Conservation (phyloP, 345 rosid genomes). For the Gossypium ekmanianum region DNA sequence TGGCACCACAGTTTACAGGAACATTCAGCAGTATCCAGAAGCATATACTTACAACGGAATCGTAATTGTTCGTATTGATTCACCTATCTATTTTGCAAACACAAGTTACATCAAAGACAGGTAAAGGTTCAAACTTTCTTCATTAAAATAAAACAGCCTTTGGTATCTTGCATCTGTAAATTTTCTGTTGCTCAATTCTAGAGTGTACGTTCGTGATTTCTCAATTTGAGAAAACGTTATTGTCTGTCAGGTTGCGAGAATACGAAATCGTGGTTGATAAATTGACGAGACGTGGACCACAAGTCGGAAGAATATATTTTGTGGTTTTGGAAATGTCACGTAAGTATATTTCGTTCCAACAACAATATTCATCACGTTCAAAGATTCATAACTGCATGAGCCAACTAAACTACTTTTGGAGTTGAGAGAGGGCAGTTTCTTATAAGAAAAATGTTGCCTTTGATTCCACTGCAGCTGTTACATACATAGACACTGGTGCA, state of each 20-base stretch:
- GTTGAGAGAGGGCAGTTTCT: background rate
- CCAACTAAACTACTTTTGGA: too few relatives aligned
- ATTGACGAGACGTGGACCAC: slow-evolving; percentile 70
- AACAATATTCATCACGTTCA: background rate
- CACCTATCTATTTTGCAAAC: slow-evolving; percentile 97
- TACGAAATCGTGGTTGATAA: slow-evolving; percentile 79
- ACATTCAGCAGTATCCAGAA: slow-evolving; percentile 85
- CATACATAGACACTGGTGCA: slow-evolving; percentile 85
- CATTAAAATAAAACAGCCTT: slow-evolving; percentile 11
- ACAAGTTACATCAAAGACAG: slow-evolving; percentile 91
- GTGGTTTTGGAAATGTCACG: slow-evolving; percentile 95
- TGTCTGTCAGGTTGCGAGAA: slow-evolving; percentile 72
- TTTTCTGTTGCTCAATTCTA: background rate
- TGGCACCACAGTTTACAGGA: slow-evolving; percentile 96
- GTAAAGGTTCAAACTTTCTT: slow-evolving; percentile 30
- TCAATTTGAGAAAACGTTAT: background rate
- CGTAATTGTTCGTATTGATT: slow-evolving; percentile 85
- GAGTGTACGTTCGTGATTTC: background rate
- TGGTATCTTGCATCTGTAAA: background rate
- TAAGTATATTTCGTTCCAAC: slow-evolving; percentile 35
- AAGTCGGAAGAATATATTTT: slow-evolving; percentile 75
- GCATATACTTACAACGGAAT: slow-evolving; percentile 91
- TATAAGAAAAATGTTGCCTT: background rate
- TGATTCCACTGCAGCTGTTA: slow-evolving; percentile 55
- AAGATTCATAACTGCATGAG: too few relatives aligned